Percentiles rank a stretch among this genome's conserved stretches.
phyloP scores from a whole-genome alignment of 1,284 basidiomycete genomes.

The Cutaneotrichosporon dermatis region DNA sequence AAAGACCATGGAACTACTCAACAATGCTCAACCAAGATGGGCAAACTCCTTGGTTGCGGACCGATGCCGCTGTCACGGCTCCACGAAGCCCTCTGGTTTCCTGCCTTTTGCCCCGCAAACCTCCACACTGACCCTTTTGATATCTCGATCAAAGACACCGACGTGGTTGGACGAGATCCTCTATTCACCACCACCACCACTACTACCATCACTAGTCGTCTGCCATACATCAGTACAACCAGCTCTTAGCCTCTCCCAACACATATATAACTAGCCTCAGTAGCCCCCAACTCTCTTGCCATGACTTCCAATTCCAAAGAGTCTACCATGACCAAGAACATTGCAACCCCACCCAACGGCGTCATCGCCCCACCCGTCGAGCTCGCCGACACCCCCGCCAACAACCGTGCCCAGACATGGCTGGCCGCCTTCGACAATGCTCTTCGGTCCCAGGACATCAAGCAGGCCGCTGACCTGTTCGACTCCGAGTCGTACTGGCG shows the following conservation, averaged over 20 bases:
- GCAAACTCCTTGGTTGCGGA: no score
- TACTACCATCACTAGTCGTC: no score
- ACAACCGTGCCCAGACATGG: conserved; percentile 10
- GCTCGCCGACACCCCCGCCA: conserved; percentile 2
- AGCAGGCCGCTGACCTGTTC: conserved; percentile 85
- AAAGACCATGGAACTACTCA: no score
- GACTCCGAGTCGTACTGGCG: conserved; percentile 53
- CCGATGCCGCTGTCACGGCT: no score
- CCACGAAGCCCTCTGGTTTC: no score
- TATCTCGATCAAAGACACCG: no score
- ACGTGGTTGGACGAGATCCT: no score
- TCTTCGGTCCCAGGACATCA: conserved; percentile 60
- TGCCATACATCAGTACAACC: no score
- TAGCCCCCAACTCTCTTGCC: background rate
- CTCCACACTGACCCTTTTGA: no score
- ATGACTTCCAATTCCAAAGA: background rate
- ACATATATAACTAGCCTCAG: background rate
- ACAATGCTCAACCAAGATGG: no score
- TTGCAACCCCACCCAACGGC: background rate
- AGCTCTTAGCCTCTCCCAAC: background rate
- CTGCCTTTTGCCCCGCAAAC: no score
- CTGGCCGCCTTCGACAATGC: conserved; percentile 10
- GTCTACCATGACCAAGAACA: conserved; percentile 7
- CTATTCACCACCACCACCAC: no score
- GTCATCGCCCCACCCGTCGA: background rate